Evolutionary conservation across 108 stramenopile genomes (phyloP), one percentile per base, ranked within the genome.

Genomic region (Fistulifera solaris): DNA sequence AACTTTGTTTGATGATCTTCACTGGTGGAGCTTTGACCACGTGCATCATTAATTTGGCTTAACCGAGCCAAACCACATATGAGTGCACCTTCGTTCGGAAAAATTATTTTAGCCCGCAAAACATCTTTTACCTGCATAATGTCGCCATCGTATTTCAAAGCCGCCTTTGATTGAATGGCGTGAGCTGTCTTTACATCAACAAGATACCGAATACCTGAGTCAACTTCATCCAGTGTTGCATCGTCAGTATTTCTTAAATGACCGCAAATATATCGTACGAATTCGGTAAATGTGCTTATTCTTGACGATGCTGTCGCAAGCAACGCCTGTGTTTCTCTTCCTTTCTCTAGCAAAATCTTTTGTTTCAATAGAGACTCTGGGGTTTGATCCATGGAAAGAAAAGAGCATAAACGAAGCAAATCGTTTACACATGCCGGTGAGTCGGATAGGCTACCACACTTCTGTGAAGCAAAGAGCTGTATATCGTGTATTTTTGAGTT

Each of bases 101-200:
- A 73, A 12, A 61, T 59, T 8, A 74, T 56, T 43, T 63, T 52
- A 26, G 48, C 71, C 28, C 69, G 60, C 11, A 78, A 48, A 0
- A 71, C 39, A 52, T 78, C 77, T 51, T 73, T 66, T 17, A 78
- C 77, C 15, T 58, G 66, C 11, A 39, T 49, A 21, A 62, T 40
- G 47, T 78, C 72, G 1, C 77, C 77, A 14, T 18, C 54, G 42
- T 78, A 78, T 39, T 78, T 78, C 18, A 68, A 31, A 2, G 21
- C 43, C 25, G 77, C 70, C 57, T 78, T 78, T 19, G 26, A 40
- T 13, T 50, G 43, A 15, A 66, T 65, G 17, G 72, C 28, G 17
- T 28, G 13, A 1, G 47, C 31, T 0, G 27, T 19, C 48, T 77
- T 77, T 13, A 72, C 27, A 18, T 60, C 61, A 53, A 62, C 47